Evolutionary conservation across 192 early-diverging fungal genomes (phyloP), one percentile per base, ranked within the genome.

Genomic region (Geranomyces michiganensis): DNA sequence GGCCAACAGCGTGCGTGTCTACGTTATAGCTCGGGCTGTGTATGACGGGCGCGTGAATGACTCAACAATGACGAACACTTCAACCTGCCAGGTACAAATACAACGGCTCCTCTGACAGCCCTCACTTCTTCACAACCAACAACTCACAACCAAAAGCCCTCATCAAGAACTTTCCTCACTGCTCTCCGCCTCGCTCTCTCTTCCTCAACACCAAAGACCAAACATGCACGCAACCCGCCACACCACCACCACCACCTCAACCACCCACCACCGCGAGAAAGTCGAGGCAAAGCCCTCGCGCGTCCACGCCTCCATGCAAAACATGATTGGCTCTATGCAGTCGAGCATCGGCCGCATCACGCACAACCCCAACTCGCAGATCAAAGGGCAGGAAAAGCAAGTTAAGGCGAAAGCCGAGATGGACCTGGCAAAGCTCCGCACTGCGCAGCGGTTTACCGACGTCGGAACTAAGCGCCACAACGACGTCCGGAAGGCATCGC

Each of bases 381-480:
- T 63, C n/a, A 71, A 64, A 21, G 70, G 70, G 0, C 41, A 71
- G 47, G 61, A 64, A 32, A 71, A 71, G 70, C 63, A 71, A 26
- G 30, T 71, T 0, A 46, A n/a, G 22, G 70, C 59, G 3, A 14
- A 22, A 14, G 70, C 70, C 17, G 70, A 71, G 36, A 47, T 45
- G 15, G 70, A 71, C 26, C 22, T 70, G n/a, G 68, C 68, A 10
- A n/a, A 46, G 21, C 45, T 70, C 17, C 31, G 26, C 32, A 58
- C 22, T 29, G 68, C 68, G 0, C 13, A 61, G 36, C 30, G 32
- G 22, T 17, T 60, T 29, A 53, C 51, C 15, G 24, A 53, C 3
- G 51, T 41, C 36, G 36, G 36, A 3, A 3, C 10, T 41, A 41
- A 41, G 5, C 36, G 36, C 36, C 36, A 41, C 36, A 41, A 41